Conservation (phyloP, 176 grass and related monocot species). For the Metroxylon sagu region DNA sequence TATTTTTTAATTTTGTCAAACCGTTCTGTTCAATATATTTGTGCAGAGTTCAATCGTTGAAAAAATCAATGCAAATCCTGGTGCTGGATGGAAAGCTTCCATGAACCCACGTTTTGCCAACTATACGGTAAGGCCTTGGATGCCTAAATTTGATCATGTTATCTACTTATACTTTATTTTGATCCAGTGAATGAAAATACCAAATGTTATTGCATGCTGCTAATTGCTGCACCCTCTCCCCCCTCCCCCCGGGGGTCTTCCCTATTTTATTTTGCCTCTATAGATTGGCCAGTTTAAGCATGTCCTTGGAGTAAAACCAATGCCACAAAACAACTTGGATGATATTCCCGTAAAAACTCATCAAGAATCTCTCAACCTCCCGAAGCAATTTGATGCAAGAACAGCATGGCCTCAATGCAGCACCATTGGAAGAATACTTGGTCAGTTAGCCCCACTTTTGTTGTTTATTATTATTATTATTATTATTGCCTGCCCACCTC, state of each 20-base stretch:
- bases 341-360: slow-evolving; percentile 44
- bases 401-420: slow-evolving; percentile 60
- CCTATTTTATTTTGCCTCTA: not conserved
- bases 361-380: slow-evolving; percentile 36
- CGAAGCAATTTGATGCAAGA: slow-evolving; percentile 72
- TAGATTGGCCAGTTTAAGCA: slow-evolving; percentile 75
- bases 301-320: slow-evolving; percentile 77
- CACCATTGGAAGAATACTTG: slow-evolving; percentile 82
- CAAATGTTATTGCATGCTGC: not conserved
- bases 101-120: slow-evolving; percentile 51
- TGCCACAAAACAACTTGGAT: slow-evolving; percentile 19
- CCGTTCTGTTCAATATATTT: no score
- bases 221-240: not conserved
- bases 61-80: slow-evolving; percentile 51
- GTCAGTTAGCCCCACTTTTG: slow-evolving; percentile 22
- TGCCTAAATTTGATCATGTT: not conserved
- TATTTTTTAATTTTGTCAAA: not conserved
- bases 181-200: no score
- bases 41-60: slow-evolving; percentile 53
- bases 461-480: not conserved
- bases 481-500: no score
- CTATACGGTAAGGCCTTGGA: slow-evolving; percentile 46
- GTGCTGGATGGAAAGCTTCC: slow-evolving; percentile 70
- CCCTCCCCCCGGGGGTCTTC: no score
- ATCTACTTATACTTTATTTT: not conserved